Conservation (phyloP, 2,329 filamentous ascomycete genomes). For the Arthroderma uncinatum region DNA sequence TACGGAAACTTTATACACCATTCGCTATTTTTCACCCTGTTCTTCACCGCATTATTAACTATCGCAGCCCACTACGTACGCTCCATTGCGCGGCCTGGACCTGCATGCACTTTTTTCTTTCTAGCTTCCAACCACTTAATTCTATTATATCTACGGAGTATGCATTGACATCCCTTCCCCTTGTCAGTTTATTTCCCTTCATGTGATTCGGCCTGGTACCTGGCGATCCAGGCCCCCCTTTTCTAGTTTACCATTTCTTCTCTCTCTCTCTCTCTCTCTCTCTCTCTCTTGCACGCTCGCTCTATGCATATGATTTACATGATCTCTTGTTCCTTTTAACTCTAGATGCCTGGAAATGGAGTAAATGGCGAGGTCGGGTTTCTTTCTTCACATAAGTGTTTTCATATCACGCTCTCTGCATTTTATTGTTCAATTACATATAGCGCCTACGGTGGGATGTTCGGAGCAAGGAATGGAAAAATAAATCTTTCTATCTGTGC, state of each 20-base stretch:
- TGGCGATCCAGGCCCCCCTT: background rate
- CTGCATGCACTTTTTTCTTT: background rate
- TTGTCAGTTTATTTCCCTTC: background rate
- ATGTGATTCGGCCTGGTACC: background rate
- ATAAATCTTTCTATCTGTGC: background rate
- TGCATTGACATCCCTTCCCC: background rate
- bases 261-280: background rate
- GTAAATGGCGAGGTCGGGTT: background rate
- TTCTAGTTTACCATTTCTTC: background rate
- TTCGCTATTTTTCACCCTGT: background rate
- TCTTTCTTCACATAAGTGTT: background rate
- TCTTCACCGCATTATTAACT: background rate
- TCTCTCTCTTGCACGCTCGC: background rate
- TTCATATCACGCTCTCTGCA: background rate
- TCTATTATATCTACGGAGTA: background rate
- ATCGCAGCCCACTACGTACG: background rate
- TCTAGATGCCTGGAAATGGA: background rate
- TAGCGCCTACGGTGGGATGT: background rate
- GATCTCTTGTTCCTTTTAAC: background rate
- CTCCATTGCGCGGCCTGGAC: background rate
- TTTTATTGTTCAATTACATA: background rate
- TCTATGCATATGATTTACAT: background rate
- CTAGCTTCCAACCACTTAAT: background rate
- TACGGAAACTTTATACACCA: background rate
- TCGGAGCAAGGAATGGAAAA: background rate